Conservation (phyloP, 371 early-diverging fungal genomes). For the Lichtheimia ornata region DNA sequence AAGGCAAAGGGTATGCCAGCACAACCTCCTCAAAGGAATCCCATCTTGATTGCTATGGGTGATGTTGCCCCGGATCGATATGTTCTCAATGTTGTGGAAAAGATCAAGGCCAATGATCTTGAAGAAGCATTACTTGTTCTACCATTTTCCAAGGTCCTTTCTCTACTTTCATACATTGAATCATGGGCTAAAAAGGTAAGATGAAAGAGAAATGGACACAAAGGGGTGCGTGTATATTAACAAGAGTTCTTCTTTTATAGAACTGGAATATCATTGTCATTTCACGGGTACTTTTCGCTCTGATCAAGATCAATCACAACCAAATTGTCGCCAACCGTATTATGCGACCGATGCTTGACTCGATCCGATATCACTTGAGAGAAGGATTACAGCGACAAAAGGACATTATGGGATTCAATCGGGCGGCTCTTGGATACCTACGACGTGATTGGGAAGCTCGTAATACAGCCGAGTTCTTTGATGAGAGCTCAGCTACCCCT, state of each 20-base stretch:
- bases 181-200: slow-evolving; percentile 78
- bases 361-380: slow-evolving; percentile 68
- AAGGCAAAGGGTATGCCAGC: slow-evolving; percentile 52
- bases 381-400: slow-evolving; percentile 68
- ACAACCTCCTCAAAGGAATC: slow-evolving; percentile 64
- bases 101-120: slow-evolving; percentile 80
- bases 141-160: slow-evolving; percentile 77
- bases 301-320: slow-evolving; percentile 83
- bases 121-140: slow-evolving; percentile 89
- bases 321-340: slow-evolving; percentile 78
- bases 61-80: slow-evolving; percentile 78
- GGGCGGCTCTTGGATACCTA: slow-evolving; percentile 72
- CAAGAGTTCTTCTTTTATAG: slow-evolving; percentile 29
- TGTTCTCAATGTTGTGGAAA: slow-evolving; percentile 75
- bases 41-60: slow-evolving; percentile 73
- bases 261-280: slow-evolving; percentile 77
- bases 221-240: neutral
- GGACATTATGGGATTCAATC: slow-evolving; percentile 78
- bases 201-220: neutral
- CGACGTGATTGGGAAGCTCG: slow-evolving; percentile 73
- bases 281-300: slow-evolving; percentile 78
- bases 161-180: slow-evolving; percentile 75
- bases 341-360: slow-evolving; percentile 77
- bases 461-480: slow-evolving; percentile 75
- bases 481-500: slow-evolving; percentile 48